phyloP scores from a whole-genome alignment of 2,329 filamentous ascomycete genomes.

The Penicillium paneum region DNA sequence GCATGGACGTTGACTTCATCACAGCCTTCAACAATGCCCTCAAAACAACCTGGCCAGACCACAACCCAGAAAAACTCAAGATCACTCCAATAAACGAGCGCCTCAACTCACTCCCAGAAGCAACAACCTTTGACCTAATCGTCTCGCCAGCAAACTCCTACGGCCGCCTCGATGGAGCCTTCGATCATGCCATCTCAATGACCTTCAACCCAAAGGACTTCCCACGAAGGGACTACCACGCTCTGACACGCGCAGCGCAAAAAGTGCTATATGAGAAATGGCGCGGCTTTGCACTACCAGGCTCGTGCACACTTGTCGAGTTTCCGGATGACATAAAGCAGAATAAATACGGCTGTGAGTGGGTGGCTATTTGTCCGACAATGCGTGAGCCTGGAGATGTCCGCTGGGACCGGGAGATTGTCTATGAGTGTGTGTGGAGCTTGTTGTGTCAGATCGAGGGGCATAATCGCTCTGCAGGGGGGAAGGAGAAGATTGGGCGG shows the following conservation, averaged over 20 bases:
- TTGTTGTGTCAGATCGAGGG: slow-evolving; percentile 50
- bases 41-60: slow-evolving; percentile 29
- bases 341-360: slow-evolving; percentile 45
- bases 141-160: slow-evolving; percentile 57
- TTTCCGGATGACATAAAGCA: slow-evolving; percentile 43
- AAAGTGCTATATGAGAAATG: slow-evolving; percentile 46
- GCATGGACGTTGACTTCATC: slow-evolving; percentile 39
- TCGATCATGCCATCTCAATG: slow-evolving; percentile 54
- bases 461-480: slow-evolving; percentile 39
- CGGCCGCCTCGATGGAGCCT: slow-evolving; percentile 53
- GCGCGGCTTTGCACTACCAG: slow-evolving; percentile 52
- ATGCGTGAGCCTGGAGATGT: slow-evolving; percentile 50
- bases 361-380: slow-evolving; percentile 53
- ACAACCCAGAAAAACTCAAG: slow-evolving; percentile 35
- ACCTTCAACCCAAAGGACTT: slow-evolving; percentile 48
- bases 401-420: slow-evolving; percentile 52
- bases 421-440: slow-evolving; percentile 56
- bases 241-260: slow-evolving; percentile 49
- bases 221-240: slow-evolving; percentile 43
- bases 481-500: slow-evolving; percentile 35
- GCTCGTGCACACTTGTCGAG: slow-evolving; percentile 49
- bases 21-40: slow-evolving; percentile 43
- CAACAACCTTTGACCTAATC: slow-evolving; percentile 47
- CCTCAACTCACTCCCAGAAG: slow-evolving; percentile 39
- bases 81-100: slow-evolving; percentile 33